Percentiles rank a stretch among this genome's conserved stretches.
Conservation (phyloP, 2,329 filamentous ascomycete genomes). For the Arthrobotrys sphaeroides region DNA sequence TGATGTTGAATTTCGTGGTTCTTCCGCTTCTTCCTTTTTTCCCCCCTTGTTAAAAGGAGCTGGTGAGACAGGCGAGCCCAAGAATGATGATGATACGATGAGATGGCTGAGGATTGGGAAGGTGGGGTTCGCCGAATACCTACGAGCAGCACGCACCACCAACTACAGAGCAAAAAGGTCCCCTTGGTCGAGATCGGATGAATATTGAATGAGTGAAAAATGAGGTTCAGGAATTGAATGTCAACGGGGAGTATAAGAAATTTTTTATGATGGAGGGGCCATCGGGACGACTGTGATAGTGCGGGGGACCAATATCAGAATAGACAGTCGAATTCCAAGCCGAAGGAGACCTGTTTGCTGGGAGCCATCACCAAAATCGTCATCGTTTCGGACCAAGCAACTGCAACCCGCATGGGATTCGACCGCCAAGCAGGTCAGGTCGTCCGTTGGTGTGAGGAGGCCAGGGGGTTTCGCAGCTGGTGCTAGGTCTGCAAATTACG, state of each 20-base stretch:
- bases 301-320: conserved; percentile 16
- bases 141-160: background rate
- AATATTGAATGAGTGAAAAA: background rate
- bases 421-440: conserved; percentile 9
- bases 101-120: conserved; percentile 29
- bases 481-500: conserved; percentile 22
- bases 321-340: background rate
- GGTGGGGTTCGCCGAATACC: conserved; percentile 31
- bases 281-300: conserved; percentile 5
- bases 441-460: too few relatives aligned
- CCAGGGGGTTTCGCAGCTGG: background rate
- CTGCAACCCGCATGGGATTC: conserved; percentile 3
- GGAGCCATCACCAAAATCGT: conserved; percentile 40
- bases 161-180: background rate
- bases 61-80: conserved; percentile 27
- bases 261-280: background rate
- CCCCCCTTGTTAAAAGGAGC: background rate
- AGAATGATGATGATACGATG: conserved; percentile 41
- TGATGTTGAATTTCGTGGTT: conserved; percentile 8
- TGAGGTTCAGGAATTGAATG: background rate
- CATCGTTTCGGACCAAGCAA: conserved; percentile 25
- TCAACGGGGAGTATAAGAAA: background rate
- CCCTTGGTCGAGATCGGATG: background rate
- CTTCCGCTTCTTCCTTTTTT: background rate
- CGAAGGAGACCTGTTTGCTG: conserved; percentile 22